These are phyloP conservation scores for Psidium friedrichsthalianum DNA, from an alignment of 345 rosid species.

Conservation along the genomic window DNA sequence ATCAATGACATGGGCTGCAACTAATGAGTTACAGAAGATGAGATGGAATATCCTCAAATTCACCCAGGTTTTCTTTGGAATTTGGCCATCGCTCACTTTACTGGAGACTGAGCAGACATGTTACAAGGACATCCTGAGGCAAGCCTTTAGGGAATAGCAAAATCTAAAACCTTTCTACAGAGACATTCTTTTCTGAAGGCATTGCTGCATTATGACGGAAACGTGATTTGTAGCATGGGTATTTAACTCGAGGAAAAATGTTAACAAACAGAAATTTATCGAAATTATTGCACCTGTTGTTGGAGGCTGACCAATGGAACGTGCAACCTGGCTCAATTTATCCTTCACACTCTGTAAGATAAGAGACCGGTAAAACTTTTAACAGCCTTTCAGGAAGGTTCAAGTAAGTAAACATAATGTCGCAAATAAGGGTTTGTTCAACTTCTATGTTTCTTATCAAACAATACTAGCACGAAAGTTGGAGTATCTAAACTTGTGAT, in stretches of 20 bases:
- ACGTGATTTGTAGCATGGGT: neutral
- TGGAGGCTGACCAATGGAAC: constrained; percentile 26
- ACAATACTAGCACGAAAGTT: neutral
- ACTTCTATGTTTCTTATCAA: neutral
- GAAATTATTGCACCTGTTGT: constrained; percentile 24
- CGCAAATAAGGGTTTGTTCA: neutral
- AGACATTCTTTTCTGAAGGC: neutral
- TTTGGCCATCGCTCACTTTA: neutral
- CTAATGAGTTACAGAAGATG: neutral
- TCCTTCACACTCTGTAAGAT: constrained; percentile 32
- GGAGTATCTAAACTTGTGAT: neutral
- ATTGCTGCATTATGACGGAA: neutral
- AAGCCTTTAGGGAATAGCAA: neutral
- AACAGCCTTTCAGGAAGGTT: neutral
- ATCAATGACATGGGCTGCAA: neutral
- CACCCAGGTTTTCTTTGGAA: neutral
- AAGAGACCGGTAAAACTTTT: neutral
- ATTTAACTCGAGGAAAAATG: neutral
- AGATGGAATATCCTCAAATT: neutral
- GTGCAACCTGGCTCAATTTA: constrained; percentile 41
- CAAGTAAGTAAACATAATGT: neutral
- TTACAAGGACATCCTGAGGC: neutral
- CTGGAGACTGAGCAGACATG: neutral
- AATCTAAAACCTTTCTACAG: neutral
- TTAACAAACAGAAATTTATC: neutral